Evolutionary conservation across 441 rosid species (phyloP), one percentile per base, ranked within the genome.

Genomic region (Populus hybrid): DNA sequence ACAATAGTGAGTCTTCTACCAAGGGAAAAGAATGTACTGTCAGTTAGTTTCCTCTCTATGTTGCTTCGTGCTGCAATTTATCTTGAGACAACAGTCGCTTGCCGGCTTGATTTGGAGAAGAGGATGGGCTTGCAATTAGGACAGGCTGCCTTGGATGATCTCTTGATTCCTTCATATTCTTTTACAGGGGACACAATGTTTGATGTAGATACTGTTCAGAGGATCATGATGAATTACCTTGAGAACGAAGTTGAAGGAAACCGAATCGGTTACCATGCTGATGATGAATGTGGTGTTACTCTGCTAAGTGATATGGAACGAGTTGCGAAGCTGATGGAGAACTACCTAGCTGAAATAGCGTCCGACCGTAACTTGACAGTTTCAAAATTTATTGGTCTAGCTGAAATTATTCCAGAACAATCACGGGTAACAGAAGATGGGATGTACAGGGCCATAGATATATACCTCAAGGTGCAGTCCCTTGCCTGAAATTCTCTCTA

Each of bases 361-460:
- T 91, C 99, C 6, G 97, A 95, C 77, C 89, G 88, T 30, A 90
- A 94, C 85, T 82, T 94, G 78, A 87, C 92, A 81, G 93, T 91
- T 6, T 86, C 84, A 67, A 93, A 89, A 85, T 86, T 95, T 80
- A 86, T 88, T 75, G 80, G 89, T 76, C 92, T 95, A 77, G 95
- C 93, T 21, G 91, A 77, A 80, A 90, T 90, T 74, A 89, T 95
- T 73, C 97, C 98, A 1, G 93, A 91, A 46, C 89, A 89, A 79
- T 89, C 98, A n/a, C 92, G 99, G 87, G 73, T 87, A 35, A 86
- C 93, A 80, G 93, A 95, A 72, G 99, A 95, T 75, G 99, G 97
- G 66, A 80, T 92, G 8, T 95, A 95, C 77, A 83, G 99, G 82
- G 94, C 98, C 20, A 85, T 93, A 67, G 99, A 95, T 83, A 90